Evolutionary conservation across 306 rosid genomes (phyloP), one percentile per base, ranked within the genome.

Genomic region (Fragaria vesca): DNA sequence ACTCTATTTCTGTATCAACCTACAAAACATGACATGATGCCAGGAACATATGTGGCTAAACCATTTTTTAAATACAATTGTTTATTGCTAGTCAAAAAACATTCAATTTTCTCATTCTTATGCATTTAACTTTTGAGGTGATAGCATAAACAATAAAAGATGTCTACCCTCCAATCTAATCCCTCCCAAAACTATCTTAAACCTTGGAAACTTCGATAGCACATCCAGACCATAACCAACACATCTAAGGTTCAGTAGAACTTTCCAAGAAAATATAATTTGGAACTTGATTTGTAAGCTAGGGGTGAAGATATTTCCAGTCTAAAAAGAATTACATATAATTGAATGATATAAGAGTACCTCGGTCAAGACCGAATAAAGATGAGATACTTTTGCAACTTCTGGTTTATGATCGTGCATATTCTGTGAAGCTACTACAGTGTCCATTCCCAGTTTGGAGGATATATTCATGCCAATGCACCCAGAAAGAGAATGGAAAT

Each of bases 401-500:
- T 89, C 96, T 74, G 85, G 69, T 62, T 89, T 79, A 80, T 28
- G 83, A 62, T 75, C 42, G 62, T 82, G 86, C 80, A 65, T 55
- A 68, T 54, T 54, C 71, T 83, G 81, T 66, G 72, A 77, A 79
- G 82, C 80, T 61, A 58, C 65, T 51, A 80, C 74, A 30, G 85
- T 73, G 50, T 85, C 87, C 75, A 54, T 80, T 73, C 87, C 81
- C 75, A 80, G 74, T 76, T 85, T 87, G 26, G 88, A 74, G 46
- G 91, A 81, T 6, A 72, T 57, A 58, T 81, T 62, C 74, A 45
- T 81, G 76, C 87, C 77, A 87, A 88, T 87, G 86, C 54, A 85
- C 76, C 91, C 92, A 87, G 89, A 90, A 83, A 94, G 97, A 76
- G 82, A 85, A 71, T 79, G 88, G 73, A 94, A 87, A 81, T 92